Percentiles rank a stretch among this genome's conserved stretches.
These are phyloP conservation scores for Parmelia sp. DNA, from an alignment of 495 filamentous ascomycete species.

Conservation along the genomic window DNA sequence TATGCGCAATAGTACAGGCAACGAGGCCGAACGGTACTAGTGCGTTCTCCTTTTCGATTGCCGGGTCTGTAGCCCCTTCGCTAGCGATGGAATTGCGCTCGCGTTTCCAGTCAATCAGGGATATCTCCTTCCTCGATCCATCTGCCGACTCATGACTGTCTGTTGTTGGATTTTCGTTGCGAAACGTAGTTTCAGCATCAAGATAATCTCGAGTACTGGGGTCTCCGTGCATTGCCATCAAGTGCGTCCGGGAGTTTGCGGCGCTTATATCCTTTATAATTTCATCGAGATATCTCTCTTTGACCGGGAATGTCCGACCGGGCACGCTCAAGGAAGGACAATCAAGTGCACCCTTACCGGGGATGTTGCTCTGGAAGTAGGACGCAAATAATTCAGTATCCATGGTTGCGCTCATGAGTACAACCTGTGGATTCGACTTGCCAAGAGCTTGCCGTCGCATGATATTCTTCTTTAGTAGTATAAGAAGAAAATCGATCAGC, in stretches of 20 bases:
- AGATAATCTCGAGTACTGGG: conserved; percentile 34
- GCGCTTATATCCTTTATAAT: conserved; percentile 37
- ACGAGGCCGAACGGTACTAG: conserved; percentile 45
- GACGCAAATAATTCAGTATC: conserved; percentile 49
- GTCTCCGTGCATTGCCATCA: conserved; percentile 31
- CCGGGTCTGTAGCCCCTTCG: conserved; percentile 27
- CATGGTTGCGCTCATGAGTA: conserved; percentile 57
- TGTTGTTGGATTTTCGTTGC: conserved; percentile 15
- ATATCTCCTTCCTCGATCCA: conserved; percentile 26
- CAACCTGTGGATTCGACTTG: conserved; percentile 42
- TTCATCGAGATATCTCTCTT: conserved; percentile 46
- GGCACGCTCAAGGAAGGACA: conserved; percentile 51
- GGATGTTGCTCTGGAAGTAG: conserved; percentile 41
- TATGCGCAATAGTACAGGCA: conserved; percentile 44
- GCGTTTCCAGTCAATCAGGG: conserved; percentile 44
- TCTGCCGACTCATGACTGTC: conserved; percentile 16
- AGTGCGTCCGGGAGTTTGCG: conserved; percentile 21
- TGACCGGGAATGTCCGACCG: conserved; percentile 51
- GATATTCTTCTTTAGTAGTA: conserved; percentile 46
- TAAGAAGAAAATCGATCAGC: conserved; percentile 49
- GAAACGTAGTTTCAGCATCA: conserved; percentile 30
- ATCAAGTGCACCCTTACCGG: conserved; percentile 28
- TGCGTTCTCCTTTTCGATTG: conserved; percentile 39
- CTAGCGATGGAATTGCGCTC: conserved; percentile 28
- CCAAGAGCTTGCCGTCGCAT: conserved; percentile 32